Base-by-base conservation (phyloP, 2,329 filamentous ascomycete species). In the Sclerotinia subarctica region DNA sequence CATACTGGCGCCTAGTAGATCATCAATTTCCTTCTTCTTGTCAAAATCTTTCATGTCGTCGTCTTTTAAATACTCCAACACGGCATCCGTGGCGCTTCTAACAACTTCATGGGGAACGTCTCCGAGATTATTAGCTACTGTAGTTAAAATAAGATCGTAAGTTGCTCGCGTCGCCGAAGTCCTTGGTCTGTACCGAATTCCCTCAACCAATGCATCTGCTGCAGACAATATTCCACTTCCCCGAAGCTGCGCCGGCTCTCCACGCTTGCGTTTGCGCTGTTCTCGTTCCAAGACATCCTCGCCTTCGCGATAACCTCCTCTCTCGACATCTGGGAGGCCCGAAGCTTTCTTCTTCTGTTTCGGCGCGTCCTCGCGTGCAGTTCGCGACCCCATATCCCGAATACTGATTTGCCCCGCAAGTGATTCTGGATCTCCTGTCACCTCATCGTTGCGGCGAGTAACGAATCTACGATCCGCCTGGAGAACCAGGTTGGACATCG, bases 401-500 rank as follows among this genome's bases (percentile, higher is more conserved):
- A 99, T 94, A 74, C 91, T 94, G 79, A 99, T 89, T 74, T 94
- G 90, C 66, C 95, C 95, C 68, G 95, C 96, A 69, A 99, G 88
- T 68, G 96, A 99, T 82, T 99, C 95, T 64, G 95, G 96, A 79
- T 99, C 95, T 76, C 95, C 95, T 64, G 94, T 98, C 72, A 93
- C 90, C 82, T 99, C 96, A 81, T 99, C 94, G 75, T 90, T 93
- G 76, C 93, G 89, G 79, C 95, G 89, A 72, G 93, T 93, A 76
- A 96, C 90, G 79, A 99, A 98, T 76, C 95, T 90, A 82, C 94
- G 90, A 84, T 99, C 95, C 83, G 93, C 94, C 91, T 99, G 95
- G 88, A 99, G 92, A 79, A 99, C 95, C 93, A 99, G 90, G 88
- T 99, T 99, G 83, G 95, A 99, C 95, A 99, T 98, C 80, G 92